Conservation (phyloP, 2,329 filamentous ascomycete genomes). For the Penicillium sp. region DNA sequence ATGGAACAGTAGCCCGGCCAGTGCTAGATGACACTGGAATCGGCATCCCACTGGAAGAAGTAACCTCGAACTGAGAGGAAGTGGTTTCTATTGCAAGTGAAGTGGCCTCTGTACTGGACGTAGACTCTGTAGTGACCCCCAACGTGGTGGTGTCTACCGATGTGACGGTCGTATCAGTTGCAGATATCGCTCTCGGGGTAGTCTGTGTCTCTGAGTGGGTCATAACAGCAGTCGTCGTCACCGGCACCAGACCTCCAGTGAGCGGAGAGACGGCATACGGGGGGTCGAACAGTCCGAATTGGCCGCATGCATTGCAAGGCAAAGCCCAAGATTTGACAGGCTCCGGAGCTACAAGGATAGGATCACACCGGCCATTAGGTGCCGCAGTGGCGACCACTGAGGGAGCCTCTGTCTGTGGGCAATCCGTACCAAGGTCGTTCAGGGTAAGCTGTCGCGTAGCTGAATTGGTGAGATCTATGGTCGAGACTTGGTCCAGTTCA, state of each 20-base stretch:
- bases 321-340: conserved; percentile 17
- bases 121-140: not conserved
- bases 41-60: not conserved
- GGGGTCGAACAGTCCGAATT: conserved; percentile 16
- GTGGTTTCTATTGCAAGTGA: not conserved
- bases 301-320: conserved; percentile 16
- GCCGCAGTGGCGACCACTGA: conserved; percentile 8
- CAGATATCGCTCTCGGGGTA: conserved; percentile 1
- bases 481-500: conserved; percentile 15
- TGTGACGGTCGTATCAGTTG: not conserved
- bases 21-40: not conserved
- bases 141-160: not conserved
- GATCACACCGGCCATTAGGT: conserved; percentile 13
- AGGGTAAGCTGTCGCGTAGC: conserved; percentile 13
- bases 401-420: conserved; percentile 10
- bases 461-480: conserved; percentile 7
- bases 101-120: not conserved
- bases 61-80: not conserved
- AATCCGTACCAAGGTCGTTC: conserved; percentile 15
- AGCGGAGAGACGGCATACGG: conserved; percentile 14
- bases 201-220: conserved; percentile 6
- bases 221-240: conserved; percentile 5
- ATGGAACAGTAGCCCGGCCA: not conserved
- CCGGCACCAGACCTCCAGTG: conserved; percentile 11
- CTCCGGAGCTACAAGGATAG: conserved; percentile 14